Conservation (phyloP, 2,329 filamentous ascomycete genomes). For the Pestalotiopsis sp. region DNA sequence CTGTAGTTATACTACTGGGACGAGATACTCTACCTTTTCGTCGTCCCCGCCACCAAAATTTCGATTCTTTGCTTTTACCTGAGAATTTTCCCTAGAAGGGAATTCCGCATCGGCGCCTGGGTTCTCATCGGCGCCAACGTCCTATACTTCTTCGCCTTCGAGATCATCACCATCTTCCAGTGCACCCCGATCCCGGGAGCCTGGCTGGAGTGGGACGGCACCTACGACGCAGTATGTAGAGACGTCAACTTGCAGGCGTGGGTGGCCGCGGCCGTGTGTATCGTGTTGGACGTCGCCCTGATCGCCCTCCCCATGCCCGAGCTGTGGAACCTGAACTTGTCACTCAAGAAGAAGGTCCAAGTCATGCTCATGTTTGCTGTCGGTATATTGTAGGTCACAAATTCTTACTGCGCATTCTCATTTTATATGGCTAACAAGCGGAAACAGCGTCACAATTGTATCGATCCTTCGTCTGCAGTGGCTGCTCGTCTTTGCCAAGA, state of each 20-base stretch:
- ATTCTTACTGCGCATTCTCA: neutral
- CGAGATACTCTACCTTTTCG: constrained; percentile 3
- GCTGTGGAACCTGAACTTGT: constrained; percentile 20
- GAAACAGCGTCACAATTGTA: constrained; percentile 21
- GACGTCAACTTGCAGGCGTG: constrained; percentile 23
- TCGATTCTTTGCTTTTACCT: constrained; percentile 30
- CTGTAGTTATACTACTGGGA: constrained; percentile 7
- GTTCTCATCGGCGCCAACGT: constrained; percentile 21
- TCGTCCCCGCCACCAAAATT: constrained; percentile 22
- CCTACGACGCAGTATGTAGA: constrained; percentile 18
- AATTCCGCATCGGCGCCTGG: constrained; percentile 11
- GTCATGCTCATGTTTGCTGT: constrained; percentile 25
- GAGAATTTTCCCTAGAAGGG: constrained; percentile 21
- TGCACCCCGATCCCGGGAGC: constrained; percentile 23
- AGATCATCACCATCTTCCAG: constrained; percentile 22
- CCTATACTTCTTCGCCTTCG: constrained; percentile 19
- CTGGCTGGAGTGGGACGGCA: constrained; percentile 25
- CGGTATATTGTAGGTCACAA: constrained; percentile 20
- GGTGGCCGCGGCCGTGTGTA: constrained; percentile 20
- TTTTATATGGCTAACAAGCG: neutral
- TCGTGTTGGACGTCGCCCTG: constrained; percentile 21
- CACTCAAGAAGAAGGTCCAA: constrained; percentile 22
- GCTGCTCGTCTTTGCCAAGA: constrained; percentile 15
- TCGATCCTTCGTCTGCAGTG: constrained; percentile 21
- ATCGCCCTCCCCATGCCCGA: constrained; percentile 23